A percentile compares a stretch with the other conserved stretches of the same genome.
Evolutionary conservation across 2,329 filamentous ascomycete species (phyloP).

Genomic region (Emmonsiellopsis sp.): DNA sequence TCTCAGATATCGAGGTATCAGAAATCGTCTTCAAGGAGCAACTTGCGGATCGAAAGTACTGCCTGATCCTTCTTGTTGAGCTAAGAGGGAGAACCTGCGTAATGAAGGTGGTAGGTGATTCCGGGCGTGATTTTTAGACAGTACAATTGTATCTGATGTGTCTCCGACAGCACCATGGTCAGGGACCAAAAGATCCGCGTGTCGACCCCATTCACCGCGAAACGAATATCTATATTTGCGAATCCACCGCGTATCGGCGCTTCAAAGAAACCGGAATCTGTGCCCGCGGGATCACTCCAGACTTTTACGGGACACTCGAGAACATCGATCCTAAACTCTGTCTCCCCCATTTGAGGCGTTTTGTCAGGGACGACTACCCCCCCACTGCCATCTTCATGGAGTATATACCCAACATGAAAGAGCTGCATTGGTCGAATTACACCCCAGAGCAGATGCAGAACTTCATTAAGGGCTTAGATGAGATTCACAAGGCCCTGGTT

Average conservation of each 20-base stretch:
- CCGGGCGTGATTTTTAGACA: not conserved
- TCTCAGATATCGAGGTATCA: not conserved
- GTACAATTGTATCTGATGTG: not conserved
- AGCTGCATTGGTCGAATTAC: too few relatives aligned
- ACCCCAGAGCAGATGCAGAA: too few relatives aligned
- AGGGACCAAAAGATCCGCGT: not conserved
- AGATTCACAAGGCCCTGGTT: too few relatives aligned
- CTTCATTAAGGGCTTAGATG: too few relatives aligned
- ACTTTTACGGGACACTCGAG: conserved; percentile 4
- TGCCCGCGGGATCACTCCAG: not conserved
- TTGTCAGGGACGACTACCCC: too few relatives aligned
- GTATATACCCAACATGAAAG: too few relatives aligned
- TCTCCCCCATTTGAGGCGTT: too few relatives aligned
- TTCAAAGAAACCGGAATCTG: conserved; percentile 1
- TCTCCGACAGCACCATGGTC: conserved; percentile 4
- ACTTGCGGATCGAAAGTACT: conserved; percentile 1
- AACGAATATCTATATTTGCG: conserved; percentile 2
- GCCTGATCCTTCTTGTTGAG: conserved; percentile 4
- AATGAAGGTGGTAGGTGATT: conserved; percentile 7
- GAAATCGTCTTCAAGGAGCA: conserved; percentile 5
- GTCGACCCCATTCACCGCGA: not conserved
- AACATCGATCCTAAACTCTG: conserved; percentile 1
- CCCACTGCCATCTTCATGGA: too few relatives aligned
- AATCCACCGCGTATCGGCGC: conserved; percentile 3
- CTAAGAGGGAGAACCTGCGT: conserved; percentile 5